Base-by-base conservation (phyloP, 495 filamentous ascomycete species). In the Annulohypoxylon maeteangense region DNA sequence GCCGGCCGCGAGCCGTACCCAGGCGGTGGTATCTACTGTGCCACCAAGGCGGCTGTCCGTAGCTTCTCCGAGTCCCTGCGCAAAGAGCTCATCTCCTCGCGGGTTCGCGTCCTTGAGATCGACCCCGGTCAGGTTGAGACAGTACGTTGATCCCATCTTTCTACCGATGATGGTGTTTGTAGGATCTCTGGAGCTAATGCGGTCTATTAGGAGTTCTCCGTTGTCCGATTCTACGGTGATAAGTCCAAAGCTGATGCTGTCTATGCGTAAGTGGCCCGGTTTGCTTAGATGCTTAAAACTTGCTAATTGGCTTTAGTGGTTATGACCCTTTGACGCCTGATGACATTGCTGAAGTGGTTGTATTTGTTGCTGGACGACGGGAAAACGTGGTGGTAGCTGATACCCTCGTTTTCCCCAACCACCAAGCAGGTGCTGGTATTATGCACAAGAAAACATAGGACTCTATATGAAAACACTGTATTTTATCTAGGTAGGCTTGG, bases 91-190 rank as follows among this genome's bases (percentile, higher is more conserved):
- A 90, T 99, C 70, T 86, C 91, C 25, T 92, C 93, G 4, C 85
- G 94, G 47, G 95, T 99, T 54, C 82, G 95, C 22, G 85, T 99
- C 54, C 95, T 98, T 65, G 94, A 95, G 82, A 85, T 99, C 66
- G 95, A 98, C 75, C 95, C 95, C 6, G 95, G 95, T 42, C 95
- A 98, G 81, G 95, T 99, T 51, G 94, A 98, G 86, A 99, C 95
- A 18, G 90, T 92, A 79, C 59, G 86, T 76, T 18, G 8, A 10
- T 16, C 11, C 18, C 7, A 0, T 34, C n/a, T 38, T 25, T 32
- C 65, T 36, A 11, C 10, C 10, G n/a, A n/a, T n/a, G n/a, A n/a
- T n/a, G n/a, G n/a, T n/a, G n/a, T n/a, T 1, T 29, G 4, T 34
- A 1, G 14, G n/a, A 8, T 12, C 47, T 38, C 31, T 36, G 36